These are phyloP conservation scores for Colletotrichum lentis DNA, from an alignment of 2,329 filamentous ascomycete genomes.

Conservation along the genomic window DNA sequence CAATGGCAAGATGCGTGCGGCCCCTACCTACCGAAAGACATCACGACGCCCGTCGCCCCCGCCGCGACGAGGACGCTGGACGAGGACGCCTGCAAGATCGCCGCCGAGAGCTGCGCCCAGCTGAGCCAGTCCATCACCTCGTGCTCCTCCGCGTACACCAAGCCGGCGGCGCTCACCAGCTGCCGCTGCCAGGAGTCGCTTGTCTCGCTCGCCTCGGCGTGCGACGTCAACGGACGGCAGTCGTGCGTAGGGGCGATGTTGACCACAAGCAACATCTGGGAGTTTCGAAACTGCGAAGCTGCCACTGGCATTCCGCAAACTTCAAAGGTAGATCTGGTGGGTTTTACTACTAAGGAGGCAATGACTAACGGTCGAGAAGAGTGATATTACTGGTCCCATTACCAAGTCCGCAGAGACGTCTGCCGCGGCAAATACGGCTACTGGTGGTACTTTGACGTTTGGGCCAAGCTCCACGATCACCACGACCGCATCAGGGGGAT, in stretches of 20 bases:
- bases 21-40: not conserved
- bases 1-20: slow-evolving; percentile 19
- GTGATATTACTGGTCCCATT: not conserved
- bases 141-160: not conserved
- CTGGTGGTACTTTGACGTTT: not conserved
- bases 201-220: slow-evolving; percentile 15
- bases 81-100: not conserved
- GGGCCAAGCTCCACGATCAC: not conserved
- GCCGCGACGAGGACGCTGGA: slow-evolving; percentile 16
- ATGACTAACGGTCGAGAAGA: not conserved
- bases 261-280: not conserved
- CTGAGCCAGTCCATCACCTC: slow-evolving; percentile 1
- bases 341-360: not conserved
- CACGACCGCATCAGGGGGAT: not conserved
- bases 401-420: not conserved
- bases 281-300: slow-evolving; percentile 12
- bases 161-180: slow-evolving; percentile 12
- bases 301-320: not conserved
- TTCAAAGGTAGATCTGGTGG: not conserved
- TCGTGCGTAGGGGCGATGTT: not conserved
- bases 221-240: not conserved
- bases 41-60: slow-evolving; percentile 2
- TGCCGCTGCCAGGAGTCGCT: slow-evolving; percentile 13
- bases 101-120: slow-evolving; percentile 14
- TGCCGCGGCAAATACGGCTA: not conserved